These are phyloP conservation scores for Kwoniella shivajii DNA, from an alignment of 1,284 basidiomycete genomes.

Conservation along the genomic window DNA sequence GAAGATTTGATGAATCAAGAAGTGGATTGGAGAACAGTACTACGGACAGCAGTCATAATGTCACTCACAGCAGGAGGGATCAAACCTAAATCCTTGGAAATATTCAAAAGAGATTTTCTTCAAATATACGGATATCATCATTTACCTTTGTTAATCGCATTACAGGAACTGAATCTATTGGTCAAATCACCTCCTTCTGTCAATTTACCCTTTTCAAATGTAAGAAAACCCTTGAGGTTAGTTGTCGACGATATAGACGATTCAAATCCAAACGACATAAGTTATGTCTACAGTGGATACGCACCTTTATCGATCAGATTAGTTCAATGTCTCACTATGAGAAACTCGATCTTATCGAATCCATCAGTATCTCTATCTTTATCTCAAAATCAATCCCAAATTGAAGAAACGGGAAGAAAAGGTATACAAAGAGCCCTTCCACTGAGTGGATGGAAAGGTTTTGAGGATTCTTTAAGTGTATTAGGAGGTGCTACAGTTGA, in stretches of 20 bases:
- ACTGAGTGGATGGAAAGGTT: conserved; percentile 93
- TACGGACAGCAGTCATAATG: conserved; percentile 82
- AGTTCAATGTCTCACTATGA: conserved; percentile 89
- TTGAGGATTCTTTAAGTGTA: conserved; percentile 80
- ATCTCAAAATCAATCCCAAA: conserved; percentile 19
- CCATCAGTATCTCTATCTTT: too few species aligned
- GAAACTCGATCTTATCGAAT: conserved; percentile 73
- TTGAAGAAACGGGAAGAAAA: conserved; percentile 47
- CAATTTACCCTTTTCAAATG: conserved; percentile 63
- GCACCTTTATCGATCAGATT: conserved; percentile 90
- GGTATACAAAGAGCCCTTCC: conserved; percentile 69
- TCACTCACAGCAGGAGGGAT: conserved; percentile 82
- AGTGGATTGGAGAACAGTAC: conserved; percentile 71
- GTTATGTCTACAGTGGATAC: conserved; percentile 95
- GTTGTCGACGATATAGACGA: conserved; percentile 85
- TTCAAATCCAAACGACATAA: conserved; percentile 78
- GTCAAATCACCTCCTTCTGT: conserved; percentile 42
- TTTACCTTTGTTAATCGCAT: conserved; percentile 78
- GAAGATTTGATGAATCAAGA: conserved; percentile 86
- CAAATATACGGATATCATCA: conserved; percentile 93
- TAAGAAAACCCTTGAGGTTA: conserved; percentile 84
- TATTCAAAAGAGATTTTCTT: conserved; percentile 85
- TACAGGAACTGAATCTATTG: conserved; percentile 71
- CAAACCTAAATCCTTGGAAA: conserved; percentile 83
- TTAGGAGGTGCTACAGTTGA: conserved; percentile 88